Conservation (phyloP, 352 stramenopile species). For the Hyaloperonospora brassicae region DNA sequence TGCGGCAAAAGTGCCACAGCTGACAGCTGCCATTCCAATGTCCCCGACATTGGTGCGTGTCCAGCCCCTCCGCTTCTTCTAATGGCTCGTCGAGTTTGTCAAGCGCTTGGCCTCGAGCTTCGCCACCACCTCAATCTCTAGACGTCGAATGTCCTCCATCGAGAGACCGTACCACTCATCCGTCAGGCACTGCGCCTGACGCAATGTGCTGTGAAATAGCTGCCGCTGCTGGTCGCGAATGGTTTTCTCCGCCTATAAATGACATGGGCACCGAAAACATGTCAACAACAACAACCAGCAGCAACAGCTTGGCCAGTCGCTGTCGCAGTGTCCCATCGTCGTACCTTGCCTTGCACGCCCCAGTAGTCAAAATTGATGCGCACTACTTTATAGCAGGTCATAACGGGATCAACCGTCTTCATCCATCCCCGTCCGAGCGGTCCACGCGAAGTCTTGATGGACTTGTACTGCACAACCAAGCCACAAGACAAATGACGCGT, state of each 20-base stretch:
- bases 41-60: neutral
- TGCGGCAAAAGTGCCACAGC: too few relatives aligned
- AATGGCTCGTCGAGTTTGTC: conserved; percentile 33
- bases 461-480: conserved; percentile 43
- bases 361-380: conserved; percentile 87
- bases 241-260: conserved; percentile 55
- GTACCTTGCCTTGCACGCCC: conserved; percentile 69
- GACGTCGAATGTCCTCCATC: conserved; percentile 77
- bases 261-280: neutral
- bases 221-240: conserved; percentile 80
- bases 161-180: conserved; percentile 78
- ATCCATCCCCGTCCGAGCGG: conserved; percentile 59
- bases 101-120: conserved; percentile 73
- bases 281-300: neutral
- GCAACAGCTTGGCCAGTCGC: neutral
- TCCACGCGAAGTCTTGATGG: conserved; percentile 59
- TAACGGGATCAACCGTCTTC: conserved; percentile 61
- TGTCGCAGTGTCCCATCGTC: neutral
- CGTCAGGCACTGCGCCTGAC: conserved; percentile 68
- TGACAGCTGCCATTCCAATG: too few relatives aligned
- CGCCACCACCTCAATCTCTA: conserved; percentile 62
- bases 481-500: conserved; percentile 1
- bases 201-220: conserved; percentile 68
- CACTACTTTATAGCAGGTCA: conserved; percentile 85
- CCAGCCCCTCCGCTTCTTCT: conserved; percentile 10